Percentiles rank a stretch among this genome's conserved stretches.
Conservation (phyloP, 1,284 basidiomycete genomes). For the Mrakiaceae sp. region DNA sequence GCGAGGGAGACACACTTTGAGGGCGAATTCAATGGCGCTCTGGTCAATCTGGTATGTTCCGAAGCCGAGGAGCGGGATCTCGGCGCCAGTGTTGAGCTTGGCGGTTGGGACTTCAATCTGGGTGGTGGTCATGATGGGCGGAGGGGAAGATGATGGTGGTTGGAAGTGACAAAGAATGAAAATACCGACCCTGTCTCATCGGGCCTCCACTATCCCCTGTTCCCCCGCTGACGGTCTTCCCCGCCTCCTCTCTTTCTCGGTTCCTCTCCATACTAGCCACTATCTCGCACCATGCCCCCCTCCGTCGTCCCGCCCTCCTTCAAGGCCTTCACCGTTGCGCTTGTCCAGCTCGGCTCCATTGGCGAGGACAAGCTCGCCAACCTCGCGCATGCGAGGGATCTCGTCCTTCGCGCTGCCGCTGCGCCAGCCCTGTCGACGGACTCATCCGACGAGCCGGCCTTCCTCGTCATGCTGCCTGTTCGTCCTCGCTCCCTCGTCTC, state of each 20-base stretch:
- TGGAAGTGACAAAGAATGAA: too few relatives aligned
- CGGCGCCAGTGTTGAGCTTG: slow-evolving; percentile 30
- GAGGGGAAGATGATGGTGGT: too few relatives aligned
- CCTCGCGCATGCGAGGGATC: slow-evolving; percentile 12
- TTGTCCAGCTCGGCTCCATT: slow-evolving; percentile 18
- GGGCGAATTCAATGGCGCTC: too few relatives aligned
- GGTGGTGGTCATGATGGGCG: too few relatives aligned
- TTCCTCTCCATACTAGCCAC: not conserved
- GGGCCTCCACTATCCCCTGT: not conserved
- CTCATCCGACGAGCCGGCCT: not conserved
- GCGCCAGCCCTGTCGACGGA: not conserved
- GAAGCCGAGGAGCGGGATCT: slow-evolving; percentile 26
- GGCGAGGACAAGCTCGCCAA: slow-evolving; percentile 13
- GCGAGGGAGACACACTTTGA: not conserved
- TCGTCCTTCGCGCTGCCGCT: slow-evolving; percentile 15
- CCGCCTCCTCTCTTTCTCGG: not conserved
- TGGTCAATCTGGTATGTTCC: slow-evolving; percentile 4
- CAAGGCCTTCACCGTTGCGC: slow-evolving; percentile 15
- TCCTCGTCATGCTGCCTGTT: slow-evolving; percentile 19
- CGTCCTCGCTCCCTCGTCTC: not conserved
- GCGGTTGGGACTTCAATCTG: slow-evolving; percentile 9
- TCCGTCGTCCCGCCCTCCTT: slow-evolving; percentile 9
- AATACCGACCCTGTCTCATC: not conserved
- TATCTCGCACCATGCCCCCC: not conserved
- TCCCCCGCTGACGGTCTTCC: not conserved